Evolutionary conservation across 805 yeast species (phyloP), one percentile per base, ranked within the genome.

Genomic region (Pichia pseudocactophila): DNA sequence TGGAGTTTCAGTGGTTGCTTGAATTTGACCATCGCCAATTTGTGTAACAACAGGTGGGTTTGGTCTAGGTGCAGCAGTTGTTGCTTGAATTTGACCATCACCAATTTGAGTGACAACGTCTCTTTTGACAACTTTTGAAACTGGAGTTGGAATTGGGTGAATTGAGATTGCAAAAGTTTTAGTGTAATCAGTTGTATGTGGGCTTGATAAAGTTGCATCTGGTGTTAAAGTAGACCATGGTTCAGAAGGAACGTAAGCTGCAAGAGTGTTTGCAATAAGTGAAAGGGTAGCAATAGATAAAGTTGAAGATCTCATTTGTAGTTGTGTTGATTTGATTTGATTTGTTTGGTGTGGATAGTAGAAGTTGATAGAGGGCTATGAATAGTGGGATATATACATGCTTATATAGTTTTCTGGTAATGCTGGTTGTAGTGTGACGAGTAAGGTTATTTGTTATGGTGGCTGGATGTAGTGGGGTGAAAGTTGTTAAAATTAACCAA

Each of bases 191-290:
- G 85, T 77, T 43, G 70, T 52, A 39, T 43, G 31, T 48, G 80
- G 80, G 57, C 77, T 76, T 10, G 51, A 53, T 22, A 71, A 70
- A 41, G 71, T 54, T 36, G 72, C 77, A 36, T 62, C 44, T 51
- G 90, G 89, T 30, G 87, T 79, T 63, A 82, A 70, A 43, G 86
- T 78, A 44, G 80, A 60, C 82, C 82, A 81, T 56, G 80, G 77
- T 48, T 76, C 81, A 46, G 77, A 62, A 50, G 82, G 83, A 49
- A 77, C 74, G 53, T 74, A 73, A 47, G 84, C 83, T 37, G 81
- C 80, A 35, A 70, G 43, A 34, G 78, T 68, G 26, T 68, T 49
- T 27, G 73, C 61, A 42, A 71, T 68, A 37, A 76, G 56, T 39
- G 57, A 50, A 47, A 75, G 64, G 42, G 74, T 56, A 44, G 71